Evolutionary conservation across 1,284 basidiomycete species (phyloP).

Genomic region (Puccinia horiana): DNA sequence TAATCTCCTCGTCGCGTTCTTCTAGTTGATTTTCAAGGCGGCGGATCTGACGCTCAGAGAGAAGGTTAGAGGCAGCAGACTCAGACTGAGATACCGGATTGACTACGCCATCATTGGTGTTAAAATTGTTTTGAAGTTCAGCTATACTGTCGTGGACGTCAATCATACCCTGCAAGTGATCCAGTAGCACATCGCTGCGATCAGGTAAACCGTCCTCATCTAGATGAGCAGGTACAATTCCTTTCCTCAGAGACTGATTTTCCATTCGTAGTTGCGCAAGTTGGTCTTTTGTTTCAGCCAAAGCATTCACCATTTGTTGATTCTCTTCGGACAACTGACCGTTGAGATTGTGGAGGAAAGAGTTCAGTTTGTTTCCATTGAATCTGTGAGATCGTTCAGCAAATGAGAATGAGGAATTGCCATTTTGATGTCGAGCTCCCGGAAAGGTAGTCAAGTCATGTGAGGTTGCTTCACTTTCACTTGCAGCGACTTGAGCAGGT

Average conservation of each 20-base stretch:
- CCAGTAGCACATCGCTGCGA: not conserved
- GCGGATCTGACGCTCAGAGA: constrained; percentile 28
- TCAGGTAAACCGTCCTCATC: not conserved
- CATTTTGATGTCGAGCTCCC: constrained; percentile 62
- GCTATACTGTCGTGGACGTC: constrained; percentile 23
- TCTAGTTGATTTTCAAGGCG: constrained; percentile 33
- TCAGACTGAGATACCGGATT: not conserved
- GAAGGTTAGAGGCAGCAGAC: not conserved
- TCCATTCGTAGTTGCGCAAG: constrained; percentile 65
- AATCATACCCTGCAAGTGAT: constrained; percentile 14
- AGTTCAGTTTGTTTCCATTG: constrained; percentile 76
- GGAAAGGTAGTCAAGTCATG: constrained; percentile 74
- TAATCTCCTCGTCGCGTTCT: constrained; percentile 46
- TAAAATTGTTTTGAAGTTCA: constrained; percentile 15
- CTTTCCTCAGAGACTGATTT: constrained; percentile 67
- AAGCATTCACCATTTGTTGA: constrained; percentile 61
- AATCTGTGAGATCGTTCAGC: constrained; percentile 69
- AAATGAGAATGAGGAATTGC: constrained; percentile 71
- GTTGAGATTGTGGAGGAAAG: constrained; percentile 77
- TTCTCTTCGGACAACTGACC: constrained; percentile 77
- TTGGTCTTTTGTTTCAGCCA: constrained; percentile 54
- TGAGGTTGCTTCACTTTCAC: constrained; percentile 76
- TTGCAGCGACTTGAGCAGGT: constrained; percentile 53
- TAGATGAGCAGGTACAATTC: constrained; percentile 58
- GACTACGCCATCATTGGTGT: not conserved